Conservation (phyloP, 1,284 basidiomycete species). For the Heterobasidion parviporum region DNA sequence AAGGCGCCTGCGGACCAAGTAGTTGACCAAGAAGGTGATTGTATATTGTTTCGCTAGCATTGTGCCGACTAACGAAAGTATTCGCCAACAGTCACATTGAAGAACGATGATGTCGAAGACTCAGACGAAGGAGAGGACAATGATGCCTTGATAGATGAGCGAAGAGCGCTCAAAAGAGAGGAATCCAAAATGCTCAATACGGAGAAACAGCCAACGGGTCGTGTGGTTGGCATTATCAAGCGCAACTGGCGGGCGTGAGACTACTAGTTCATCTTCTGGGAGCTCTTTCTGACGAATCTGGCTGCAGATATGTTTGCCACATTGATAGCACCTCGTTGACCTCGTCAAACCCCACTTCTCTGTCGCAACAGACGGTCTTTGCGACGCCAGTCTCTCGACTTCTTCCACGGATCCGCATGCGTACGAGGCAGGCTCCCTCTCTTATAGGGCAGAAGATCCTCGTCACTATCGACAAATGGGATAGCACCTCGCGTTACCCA, state of each 20-base stretch:
- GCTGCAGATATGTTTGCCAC: constrained; percentile 84
- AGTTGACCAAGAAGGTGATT: constrained; percentile 78
- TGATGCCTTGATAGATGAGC: constrained; percentile 42
- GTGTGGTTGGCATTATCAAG: constrained; percentile 88
- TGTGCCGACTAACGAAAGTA: constrained; percentile 4
- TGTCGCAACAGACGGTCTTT: constrained; percentile 89
- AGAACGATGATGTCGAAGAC: constrained; percentile 86
- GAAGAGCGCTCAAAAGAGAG: constrained; percentile 33
- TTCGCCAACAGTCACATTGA: constrained; percentile 56
- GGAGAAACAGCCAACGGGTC: constrained; percentile 84
- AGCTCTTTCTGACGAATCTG: constrained; percentile 3
- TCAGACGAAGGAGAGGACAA: constrained; percentile 53
- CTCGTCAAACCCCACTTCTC: constrained; percentile 69
- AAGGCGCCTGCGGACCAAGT: constrained; percentile 90
- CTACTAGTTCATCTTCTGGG: neutral
- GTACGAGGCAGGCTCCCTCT: constrained; percentile 88
- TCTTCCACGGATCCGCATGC: constrained; percentile 89
- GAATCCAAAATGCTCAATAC: constrained; percentile 29
- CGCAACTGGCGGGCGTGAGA: constrained; percentile 90
- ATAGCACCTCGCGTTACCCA: constrained; percentile 81
- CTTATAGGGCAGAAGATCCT: constrained; percentile 94
- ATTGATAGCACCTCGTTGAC: constrained; percentile 87
- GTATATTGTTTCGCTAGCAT: constrained; percentile 1
- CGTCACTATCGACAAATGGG: constrained; percentile 93
- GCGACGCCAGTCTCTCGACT: constrained; percentile 90